Conservation (phyloP, 1,284 basidiomycete genomes). For the Veloporphyrellus conicus region DNA sequence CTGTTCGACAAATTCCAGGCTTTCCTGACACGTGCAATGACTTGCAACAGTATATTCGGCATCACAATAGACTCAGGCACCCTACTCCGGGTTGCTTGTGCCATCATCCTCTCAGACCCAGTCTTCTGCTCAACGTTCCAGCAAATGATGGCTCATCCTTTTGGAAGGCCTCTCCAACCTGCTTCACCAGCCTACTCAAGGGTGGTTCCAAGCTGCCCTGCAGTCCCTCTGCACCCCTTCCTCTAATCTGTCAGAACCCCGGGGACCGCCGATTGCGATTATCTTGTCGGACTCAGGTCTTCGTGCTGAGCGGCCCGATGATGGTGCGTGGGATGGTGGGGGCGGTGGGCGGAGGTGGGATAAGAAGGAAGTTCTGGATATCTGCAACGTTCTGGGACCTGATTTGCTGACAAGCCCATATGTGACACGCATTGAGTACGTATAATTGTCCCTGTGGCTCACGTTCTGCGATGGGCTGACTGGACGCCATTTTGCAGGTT, state of each 20-base stretch:
- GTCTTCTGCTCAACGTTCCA: neutral
- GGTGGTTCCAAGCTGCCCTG: conserved; percentile 73
- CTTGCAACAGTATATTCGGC: conserved; percentile 57
- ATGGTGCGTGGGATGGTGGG: conserved; percentile 43
- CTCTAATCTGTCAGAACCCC: conserved; percentile 23
- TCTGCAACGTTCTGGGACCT: conserved; percentile 63
- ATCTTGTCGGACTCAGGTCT: conserved; percentile 81
- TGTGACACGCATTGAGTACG: conserved; percentile 72
- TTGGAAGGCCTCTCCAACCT: conserved; percentile 93
- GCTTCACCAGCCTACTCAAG: conserved; percentile 67
- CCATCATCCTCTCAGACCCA: neutral
- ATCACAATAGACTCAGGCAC: conserved; percentile 9
- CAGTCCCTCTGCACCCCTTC: conserved; percentile 49
- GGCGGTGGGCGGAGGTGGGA: conserved; percentile 40
- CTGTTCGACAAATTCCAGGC: conserved; percentile 70
- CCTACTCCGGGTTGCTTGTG: too few species aligned
- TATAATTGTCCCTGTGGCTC: conserved; percentile 5
- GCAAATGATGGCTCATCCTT: conserved; percentile 62
- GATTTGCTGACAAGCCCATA: conserved; percentile 58
- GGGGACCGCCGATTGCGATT: conserved; percentile 69
- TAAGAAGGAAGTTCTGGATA: conserved; percentile 57
- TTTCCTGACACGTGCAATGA: conserved; percentile 73
- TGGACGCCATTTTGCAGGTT: conserved; percentile 51
- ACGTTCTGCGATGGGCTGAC: neutral
- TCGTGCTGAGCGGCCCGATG: conserved; percentile 62